Evolutionary conservation across 2,329 filamentous ascomycete species (phyloP), one percentile per base, ranked within the genome.

Genomic region (Davidsoniella virescens): DNA sequence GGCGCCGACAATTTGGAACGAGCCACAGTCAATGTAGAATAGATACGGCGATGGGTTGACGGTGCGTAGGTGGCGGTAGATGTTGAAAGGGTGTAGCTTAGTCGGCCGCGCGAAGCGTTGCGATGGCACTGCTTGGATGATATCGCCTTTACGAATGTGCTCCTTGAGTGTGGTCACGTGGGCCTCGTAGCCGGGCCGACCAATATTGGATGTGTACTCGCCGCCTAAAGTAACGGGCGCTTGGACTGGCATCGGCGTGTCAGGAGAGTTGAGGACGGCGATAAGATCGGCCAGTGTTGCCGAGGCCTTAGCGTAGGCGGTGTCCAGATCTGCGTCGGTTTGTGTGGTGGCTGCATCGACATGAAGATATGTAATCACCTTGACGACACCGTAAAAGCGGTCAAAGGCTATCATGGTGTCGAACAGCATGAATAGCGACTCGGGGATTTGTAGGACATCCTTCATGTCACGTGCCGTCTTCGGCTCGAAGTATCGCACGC

Each of bases 31-130:
- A 54, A 98, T 78, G 67, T 88, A 98, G 71, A 98, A 98, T 36
- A 98, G 78, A 66, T 98, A 98, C 0, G 92, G 92, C 7, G 87
- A 94, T 0, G 92, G 92, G 63, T 98, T 98, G 60, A 96, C 85
- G n/a, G 87, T 94, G 55, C 92, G 85, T 37, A 98, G 75, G 63
- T 94, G 87, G 50, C 90, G 80, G 72, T 96, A 98, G 59, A 98
- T 85, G 70, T 96, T 98, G 73, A 96, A 98, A 0, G 92, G 90
- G 64, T 98, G 92, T 41, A 98, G 71, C 51, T 78, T 80, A 2
- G 92, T 98, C 12, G 88, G 88, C 25, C 90, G 78, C 6, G 88
- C 82, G 61, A 96, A 85, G 48, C 92, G 80, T 67, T 98, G 92
- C 40, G 87, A 95, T 1, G 92, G 92, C 14, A 98, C 92, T 1